Percentiles rank a stretch among this genome's conserved stretches.
These are phyloP conservation scores for Acanthamoeba castellanii DNA, from an alignment of 208 protist species.

Conservation along the genomic window DNA sequence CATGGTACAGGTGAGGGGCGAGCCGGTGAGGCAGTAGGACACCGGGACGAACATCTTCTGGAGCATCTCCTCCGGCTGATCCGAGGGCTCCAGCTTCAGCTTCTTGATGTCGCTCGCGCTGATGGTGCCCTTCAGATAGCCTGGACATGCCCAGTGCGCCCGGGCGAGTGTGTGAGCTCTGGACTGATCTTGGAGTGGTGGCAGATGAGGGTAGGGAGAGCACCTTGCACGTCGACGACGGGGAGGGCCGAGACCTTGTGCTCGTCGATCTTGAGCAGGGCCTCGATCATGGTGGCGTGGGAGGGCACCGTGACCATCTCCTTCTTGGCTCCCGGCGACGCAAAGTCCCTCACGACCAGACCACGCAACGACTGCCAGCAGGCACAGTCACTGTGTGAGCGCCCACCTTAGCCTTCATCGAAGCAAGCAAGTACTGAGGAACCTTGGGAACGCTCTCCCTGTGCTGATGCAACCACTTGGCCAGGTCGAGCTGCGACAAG, in stretches of 20 bases:
- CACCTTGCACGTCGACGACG: not conserved
- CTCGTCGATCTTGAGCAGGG: slow-evolving; percentile 23
- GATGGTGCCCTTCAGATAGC: slow-evolving; percentile 7
- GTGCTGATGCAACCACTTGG: slow-evolving; percentile 33
- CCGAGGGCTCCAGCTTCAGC: not conserved
- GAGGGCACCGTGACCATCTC: slow-evolving; percentile 1
- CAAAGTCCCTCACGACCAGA: not conserved
- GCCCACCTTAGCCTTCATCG: not conserved
- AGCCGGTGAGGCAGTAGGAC: not conserved
- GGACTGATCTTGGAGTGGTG: not conserved
- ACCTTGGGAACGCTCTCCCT: not conserved
- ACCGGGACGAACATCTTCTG: slow-evolving; percentile 28
- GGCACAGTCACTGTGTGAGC: not conserved
- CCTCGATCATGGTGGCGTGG: slow-evolving; percentile 2
- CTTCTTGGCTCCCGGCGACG: not conserved
- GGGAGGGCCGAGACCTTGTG: not conserved
- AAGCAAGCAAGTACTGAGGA: not conserved
- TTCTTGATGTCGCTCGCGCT: not conserved
- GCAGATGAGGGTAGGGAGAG: not conserved
- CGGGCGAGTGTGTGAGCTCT: too few relatives aligned
- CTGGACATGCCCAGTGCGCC: not conserved
- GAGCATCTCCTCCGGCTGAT: slow-evolving; percentile 13
- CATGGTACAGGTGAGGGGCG: slow-evolving; percentile 1
- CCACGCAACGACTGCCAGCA: not conserved
- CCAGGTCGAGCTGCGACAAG: not conserved